Evolutionary conservation across 345 rosid species (phyloP).

Genomic region (Gossypium mustelinum): DNA sequence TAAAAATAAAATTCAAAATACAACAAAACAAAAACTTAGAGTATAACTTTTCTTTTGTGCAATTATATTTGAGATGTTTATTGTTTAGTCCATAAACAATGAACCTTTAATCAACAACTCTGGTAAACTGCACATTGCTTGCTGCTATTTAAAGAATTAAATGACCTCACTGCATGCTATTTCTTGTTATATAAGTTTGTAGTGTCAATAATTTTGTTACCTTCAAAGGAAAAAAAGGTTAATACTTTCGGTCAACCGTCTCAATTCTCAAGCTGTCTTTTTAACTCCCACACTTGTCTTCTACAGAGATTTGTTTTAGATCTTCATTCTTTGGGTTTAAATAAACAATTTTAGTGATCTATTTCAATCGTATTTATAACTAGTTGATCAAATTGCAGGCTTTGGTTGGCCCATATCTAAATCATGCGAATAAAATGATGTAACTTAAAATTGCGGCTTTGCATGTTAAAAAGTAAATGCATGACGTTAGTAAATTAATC

Average conservation of each 20-base stretch:
- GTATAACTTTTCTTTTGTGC: too few relatives aligned
- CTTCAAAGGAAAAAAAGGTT: too few relatives aligned
- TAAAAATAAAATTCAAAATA: too few relatives aligned
- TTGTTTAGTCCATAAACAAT: neutral
- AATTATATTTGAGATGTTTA: neutral
- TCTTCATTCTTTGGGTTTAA: neutral
- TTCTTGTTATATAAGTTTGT: neutral
- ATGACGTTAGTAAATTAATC: neutral
- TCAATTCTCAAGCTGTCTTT: neutral
- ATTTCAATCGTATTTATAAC: neutral
- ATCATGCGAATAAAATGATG: neutral
- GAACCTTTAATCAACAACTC: neutral
- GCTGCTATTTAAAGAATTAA: neutral
- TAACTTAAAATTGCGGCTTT: neutral
- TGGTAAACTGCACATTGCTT: slow-evolving; percentile 1
- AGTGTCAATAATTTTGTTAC: neutral
- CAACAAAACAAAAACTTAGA: too few relatives aligned
- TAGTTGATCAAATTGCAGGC: neutral
- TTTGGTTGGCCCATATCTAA: neutral
- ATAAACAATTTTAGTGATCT: neutral
- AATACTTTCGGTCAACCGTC: neutral
- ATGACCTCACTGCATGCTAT: neutral
- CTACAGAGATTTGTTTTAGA: neutral
- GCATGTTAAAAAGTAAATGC: neutral
- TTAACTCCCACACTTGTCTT: neutral